These are phyloP conservation scores for Pholiota microspora DNA, from an alignment of 768 basidiomycete genomes.

Conservation along the genomic window DNA sequence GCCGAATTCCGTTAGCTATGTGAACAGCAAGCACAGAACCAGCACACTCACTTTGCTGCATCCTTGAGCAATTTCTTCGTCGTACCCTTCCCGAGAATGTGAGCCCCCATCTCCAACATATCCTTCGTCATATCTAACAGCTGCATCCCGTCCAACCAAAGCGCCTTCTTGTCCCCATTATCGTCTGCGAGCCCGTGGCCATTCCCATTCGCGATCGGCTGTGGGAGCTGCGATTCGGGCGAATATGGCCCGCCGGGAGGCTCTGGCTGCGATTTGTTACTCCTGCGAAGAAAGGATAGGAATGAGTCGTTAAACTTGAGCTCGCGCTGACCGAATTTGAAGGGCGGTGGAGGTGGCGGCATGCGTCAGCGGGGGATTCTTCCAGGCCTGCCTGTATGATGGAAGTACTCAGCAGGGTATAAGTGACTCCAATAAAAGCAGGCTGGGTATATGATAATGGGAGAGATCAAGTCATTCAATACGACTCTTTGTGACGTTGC, in stretches of 20 bases:
- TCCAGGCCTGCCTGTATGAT: neutral
- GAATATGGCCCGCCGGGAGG: constrained; percentile 17
- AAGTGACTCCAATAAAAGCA: neutral
- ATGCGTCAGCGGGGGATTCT: neutral
- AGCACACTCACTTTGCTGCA: constrained; percentile 23
- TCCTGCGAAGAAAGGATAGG: constrained; percentile 24
- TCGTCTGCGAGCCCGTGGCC: constrained; percentile 11
- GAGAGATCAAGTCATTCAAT: neutral
- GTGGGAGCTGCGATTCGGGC: constrained; percentile 19
- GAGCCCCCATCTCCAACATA: constrained; percentile 21
- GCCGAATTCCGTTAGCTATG: constrained; percentile 1
- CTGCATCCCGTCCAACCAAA: constrained; percentile 19
- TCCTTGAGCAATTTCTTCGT: constrained; percentile 25
- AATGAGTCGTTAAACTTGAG: constrained; percentile 24
- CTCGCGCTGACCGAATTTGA: constrained; percentile 24
- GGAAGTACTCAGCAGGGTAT: too few relatives aligned
- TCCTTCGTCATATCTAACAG: constrained; percentile 24
- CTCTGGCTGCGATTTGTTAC: constrained; percentile 20
- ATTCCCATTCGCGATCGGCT: constrained; percentile 12
- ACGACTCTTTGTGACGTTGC: neutral
- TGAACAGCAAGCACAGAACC: neutral
- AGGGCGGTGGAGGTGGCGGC: constrained; percentile 21
- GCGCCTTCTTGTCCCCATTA: constrained; percentile 22
- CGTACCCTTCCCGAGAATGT: constrained; percentile 22
- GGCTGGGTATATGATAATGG: neutral